phyloP scores from a whole-genome alignment of 1,284 basidiomycete species.

The Erythrobasidium hasegawianum region DNA sequence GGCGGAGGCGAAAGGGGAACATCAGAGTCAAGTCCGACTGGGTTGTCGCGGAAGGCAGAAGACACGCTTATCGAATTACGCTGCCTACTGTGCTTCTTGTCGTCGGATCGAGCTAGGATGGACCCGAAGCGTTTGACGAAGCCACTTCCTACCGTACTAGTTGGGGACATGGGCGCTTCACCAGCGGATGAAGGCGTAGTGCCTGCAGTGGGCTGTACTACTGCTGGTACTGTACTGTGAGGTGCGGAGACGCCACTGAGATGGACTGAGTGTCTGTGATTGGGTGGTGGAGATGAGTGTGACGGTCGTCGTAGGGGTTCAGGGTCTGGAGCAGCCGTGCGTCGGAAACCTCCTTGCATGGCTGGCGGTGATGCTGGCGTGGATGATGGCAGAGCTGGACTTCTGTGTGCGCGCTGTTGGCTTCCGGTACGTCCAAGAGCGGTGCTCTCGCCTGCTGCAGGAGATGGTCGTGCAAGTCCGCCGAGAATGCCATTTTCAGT shows the following conservation, averaged over 20 bases:
- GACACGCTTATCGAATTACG: conserved; percentile 14
- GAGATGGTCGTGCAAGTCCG: background rate
- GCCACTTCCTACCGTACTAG: conserved; percentile 32
- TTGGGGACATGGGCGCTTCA: conserved; percentile 32
- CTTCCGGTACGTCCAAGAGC: background rate
- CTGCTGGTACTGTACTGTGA: background rate
- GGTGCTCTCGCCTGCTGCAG: conserved; percentile 7
- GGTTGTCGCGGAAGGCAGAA: background rate
- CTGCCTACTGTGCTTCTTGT: conserved; percentile 11
- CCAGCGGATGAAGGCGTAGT: conserved; percentile 30
- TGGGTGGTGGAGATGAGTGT: conserved; percentile 16
- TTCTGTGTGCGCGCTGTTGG: conserved; percentile 4
- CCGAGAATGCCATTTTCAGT: background rate
- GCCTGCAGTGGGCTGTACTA: background rate
- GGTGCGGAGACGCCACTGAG: background rate
- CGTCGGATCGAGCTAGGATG: conserved; percentile 44
- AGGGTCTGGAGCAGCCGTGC: conserved; percentile 29
- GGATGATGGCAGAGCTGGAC: conserved; percentile 14
- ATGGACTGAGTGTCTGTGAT: conserved; percentile 20
- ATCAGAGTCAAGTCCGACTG: conserved; percentile 32
- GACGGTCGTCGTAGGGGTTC: conserved; percentile 4
- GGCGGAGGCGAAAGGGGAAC: conserved; percentile 38
- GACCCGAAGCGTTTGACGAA: conserved; percentile 48
- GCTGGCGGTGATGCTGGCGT: conserved; percentile 21
- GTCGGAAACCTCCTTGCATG: conserved; percentile 33